Percentiles rank a stretch among this genome's conserved stretches.
Conservation (phyloP, 2,329 filamentous ascomycete species). For the Verticillium nubilum region DNA sequence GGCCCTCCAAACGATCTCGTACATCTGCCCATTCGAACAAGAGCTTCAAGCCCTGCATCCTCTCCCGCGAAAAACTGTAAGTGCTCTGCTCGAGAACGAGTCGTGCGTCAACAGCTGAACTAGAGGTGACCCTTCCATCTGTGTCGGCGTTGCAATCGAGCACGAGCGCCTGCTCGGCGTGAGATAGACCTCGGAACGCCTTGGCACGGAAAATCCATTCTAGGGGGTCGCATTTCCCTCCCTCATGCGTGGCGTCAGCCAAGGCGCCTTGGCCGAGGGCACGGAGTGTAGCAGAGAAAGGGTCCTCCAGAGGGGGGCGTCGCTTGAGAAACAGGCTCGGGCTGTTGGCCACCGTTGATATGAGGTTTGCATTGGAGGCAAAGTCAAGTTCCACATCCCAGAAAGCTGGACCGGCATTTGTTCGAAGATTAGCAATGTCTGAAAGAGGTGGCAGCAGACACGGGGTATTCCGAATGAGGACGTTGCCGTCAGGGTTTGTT, state of each 20-base stretch:
- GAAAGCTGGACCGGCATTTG: constrained; percentile 59
- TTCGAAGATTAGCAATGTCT: constrained; percentile 54
- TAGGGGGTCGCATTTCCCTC: constrained; percentile 42
- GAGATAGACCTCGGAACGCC: constrained; percentile 47
- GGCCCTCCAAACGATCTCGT: constrained; percentile 27
- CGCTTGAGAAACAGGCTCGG: constrained; percentile 72
- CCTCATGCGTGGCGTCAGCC: constrained; percentile 17
- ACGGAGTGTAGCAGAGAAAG: constrained; percentile 69
- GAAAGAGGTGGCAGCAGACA: constrained; percentile 61
- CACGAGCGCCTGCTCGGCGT: constrained; percentile 62
- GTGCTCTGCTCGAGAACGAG: constrained; percentile 57
- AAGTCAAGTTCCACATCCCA: constrained; percentile 83
- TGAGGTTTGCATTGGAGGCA: constrained; percentile 52
- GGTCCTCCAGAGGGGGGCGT: constrained; percentile 60
- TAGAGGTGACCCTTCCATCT: constrained; percentile 34
- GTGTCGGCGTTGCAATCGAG: constrained; percentile 47
- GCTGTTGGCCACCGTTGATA: constrained; percentile 58
- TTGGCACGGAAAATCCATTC: constrained; percentile 70
- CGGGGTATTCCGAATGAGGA: constrained; percentile 44
- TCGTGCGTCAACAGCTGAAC: constrained; percentile 59
- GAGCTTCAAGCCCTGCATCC: constrained; percentile 42
- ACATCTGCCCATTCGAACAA: constrained; percentile 53
- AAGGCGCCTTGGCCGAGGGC: constrained; percentile 52
- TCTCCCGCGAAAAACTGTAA: constrained; percentile 31
- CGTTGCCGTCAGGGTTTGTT: constrained; percentile 8